Base-by-base conservation (phyloP, 345 rosid species). In the Firmiana major region DNA sequence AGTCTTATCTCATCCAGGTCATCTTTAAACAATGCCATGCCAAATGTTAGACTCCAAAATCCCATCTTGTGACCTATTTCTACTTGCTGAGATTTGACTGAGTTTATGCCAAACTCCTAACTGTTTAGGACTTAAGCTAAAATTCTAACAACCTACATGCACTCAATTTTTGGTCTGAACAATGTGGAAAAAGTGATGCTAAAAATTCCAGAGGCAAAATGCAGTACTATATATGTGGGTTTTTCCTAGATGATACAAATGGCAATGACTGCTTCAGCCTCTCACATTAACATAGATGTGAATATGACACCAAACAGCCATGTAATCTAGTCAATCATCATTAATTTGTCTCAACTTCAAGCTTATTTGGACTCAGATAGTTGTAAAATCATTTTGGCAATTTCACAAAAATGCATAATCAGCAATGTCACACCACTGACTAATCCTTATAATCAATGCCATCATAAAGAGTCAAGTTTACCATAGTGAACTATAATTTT, bases 181-280 rank as follows among this genome's bases (percentile, higher is more conserved):
- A 67, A 43, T 57, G 24, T 24, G 28, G 49, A 1, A 48, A 28
- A 53, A 46, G 24, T 46, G 43, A 71, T 31, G 43, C 43, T 17
- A 71, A 19, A 19, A 71, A 17, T 19, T 51, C 45, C n/a, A 48
- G 60, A 19, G 38, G 45, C 60, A 71, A 19, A 71, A 51, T 3
- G 6, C n/a, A 70, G 58, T 24, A 69, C 13, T 7, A 45, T 12
- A 45, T 12, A 43, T 49, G 74, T 49, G 2, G 16, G 12, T 24
- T 48, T 70, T 71, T 71, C 59, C 36, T 9, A 40, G 60, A 51
- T 71, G 28, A 71, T 31, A 51, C 60, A 0, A 71, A 71, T 71
- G 57, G 4, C 11, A 6, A 54, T 17, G 1, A 1, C 8, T 16
- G 10, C 24, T 55, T n/a, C 60, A 55, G 26, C 26, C 21, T 55